Base-by-base conservation (phyloP, 306 rosid species). In the Rubus idaeus region DNA sequence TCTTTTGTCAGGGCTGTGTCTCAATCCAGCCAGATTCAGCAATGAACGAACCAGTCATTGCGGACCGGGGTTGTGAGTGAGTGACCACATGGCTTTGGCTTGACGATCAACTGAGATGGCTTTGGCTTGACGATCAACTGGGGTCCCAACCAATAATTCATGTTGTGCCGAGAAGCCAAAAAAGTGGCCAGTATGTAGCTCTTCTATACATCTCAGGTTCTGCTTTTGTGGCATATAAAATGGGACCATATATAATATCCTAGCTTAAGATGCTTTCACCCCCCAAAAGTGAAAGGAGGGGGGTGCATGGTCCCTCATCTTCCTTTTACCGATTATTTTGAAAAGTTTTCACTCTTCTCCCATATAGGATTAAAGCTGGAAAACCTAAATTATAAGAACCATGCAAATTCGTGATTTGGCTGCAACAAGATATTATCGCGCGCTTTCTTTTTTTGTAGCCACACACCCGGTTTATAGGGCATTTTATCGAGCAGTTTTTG, bases 11-110 rank as follows among this genome's bases (percentile, higher is more conserved):
- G 62, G 50, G 21, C 5, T 20, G 51, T 8, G 75, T 73, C 67
- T 56, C 52, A 21, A n/a, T 56, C 53, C 77, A 14, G 68, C 42
- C n/a, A 57, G 75, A 70, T 35, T 17, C 9, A 50, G 47, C 60
- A 8, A 51, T 35, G 12, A 50, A 70, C 26, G 2, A 35, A 35
- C 3, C 46, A 30, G 49, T 64, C 23, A 3, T n/a, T 40, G 12
- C 70, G 16, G 26, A 1, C 26, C 26, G 26, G 21, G 12, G 11
- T 8, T 51, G 45, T 8, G 56, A 13, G 12, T 21, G 12, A 20
- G 60, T 50, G 44, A 23, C 73, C 56, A 23, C 39, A 21, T 30
- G 41, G 55, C 56, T 46, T 13, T 68, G 50, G 50, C 16, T 37
- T 17, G 49, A 8, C 5, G 35, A 41, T 63, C 35, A 2, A 6